These are phyloP conservation scores for Alternaria rosae DNA, from an alignment of 2,329 filamentous ascomycete genomes.

Conservation along the genomic window DNA sequence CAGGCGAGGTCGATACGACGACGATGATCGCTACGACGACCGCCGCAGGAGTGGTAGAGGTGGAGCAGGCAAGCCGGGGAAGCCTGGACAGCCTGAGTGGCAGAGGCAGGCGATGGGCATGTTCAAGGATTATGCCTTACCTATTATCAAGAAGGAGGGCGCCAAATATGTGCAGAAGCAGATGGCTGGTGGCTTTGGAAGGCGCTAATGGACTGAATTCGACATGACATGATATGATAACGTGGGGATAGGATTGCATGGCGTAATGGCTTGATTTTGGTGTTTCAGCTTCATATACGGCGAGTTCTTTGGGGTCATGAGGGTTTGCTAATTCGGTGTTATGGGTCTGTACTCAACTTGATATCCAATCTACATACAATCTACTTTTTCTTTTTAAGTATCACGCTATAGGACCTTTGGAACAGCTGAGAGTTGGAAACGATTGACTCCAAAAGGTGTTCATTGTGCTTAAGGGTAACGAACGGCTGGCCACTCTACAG, in stretches of 20 bases:
- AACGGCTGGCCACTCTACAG: background rate
- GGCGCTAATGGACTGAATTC: slow-evolving; percentile 8
- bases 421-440: too few species aligned
- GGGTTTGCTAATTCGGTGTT: background rate
- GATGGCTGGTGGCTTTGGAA: slow-evolving; percentile 30
- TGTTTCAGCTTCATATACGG: background rate
- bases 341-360: background rate
- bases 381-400: background rate
- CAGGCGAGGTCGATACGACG: slow-evolving; percentile 10
- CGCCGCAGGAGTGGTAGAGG: slow-evolving; percentile 17
- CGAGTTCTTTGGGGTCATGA: background rate
- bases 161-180: slow-evolving; percentile 42
- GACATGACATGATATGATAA: background rate
- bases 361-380: slow-evolving; percentile 3
- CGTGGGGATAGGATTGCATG: background rate
- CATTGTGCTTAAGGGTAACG: background rate
- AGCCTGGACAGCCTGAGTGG: slow-evolving; percentile 34
- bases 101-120: slow-evolving; percentile 41
- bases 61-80: slow-evolving; percentile 19
- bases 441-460: background rate
- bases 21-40: slow-evolving; percentile 27
- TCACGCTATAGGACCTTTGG: background rate
- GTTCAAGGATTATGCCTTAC: slow-evolving; percentile 44
- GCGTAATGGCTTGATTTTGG: background rate
- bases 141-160: slow-evolving; percentile 44